Evolutionary conservation across 1,284 basidiomycete genomes (phyloP).

Genomic region (Mycena citricolor): DNA sequence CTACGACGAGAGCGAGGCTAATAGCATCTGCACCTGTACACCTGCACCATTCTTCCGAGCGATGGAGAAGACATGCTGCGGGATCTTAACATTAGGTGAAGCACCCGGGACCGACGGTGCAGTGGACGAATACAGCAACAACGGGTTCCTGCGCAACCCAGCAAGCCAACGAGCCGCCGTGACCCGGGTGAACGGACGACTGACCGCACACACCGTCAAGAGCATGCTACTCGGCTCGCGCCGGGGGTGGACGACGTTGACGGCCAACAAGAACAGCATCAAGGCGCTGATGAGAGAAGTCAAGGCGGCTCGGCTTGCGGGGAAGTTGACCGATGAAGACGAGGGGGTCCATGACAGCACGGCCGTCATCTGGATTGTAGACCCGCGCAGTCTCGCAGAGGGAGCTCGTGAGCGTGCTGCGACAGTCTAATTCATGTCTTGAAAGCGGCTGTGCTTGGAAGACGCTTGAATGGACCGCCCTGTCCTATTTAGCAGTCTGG

Average conservation of each 20-base stretch:
- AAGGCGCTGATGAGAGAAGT: conserved; percentile 69
- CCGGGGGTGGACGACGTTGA: conserved; percentile 78
- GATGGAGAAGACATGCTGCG: conserved; percentile 49
- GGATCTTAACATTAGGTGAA: conserved; percentile 41
- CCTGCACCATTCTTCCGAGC: conserved; percentile 41
- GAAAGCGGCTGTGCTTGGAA: too few species aligned
- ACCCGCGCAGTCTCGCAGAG: conserved; percentile 75
- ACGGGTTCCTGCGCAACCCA: conserved; percentile 15
- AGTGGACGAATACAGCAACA: conserved; percentile 20
- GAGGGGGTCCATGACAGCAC: conserved; percentile 17
- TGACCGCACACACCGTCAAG: conserved; percentile 69
- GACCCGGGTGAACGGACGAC: conserved; percentile 53
- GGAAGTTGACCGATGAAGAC: conserved; percentile 27
- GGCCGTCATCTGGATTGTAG: conserved; percentile 70
- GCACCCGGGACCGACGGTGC: neutral
- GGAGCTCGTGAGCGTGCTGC: conserved; percentile 24
- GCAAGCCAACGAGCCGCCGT: conserved; percentile 45
- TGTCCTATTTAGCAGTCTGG: too few species aligned
- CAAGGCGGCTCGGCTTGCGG: conserved; percentile 33
- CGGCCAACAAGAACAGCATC: conserved; percentile 76
- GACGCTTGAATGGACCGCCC: too few species aligned
- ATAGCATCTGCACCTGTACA: conserved; percentile 1
- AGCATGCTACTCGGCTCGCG: conserved; percentile 68
- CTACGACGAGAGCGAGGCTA: conserved; percentile 37
- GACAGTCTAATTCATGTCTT: too few species aligned